Conservation (phyloP, 768 basidiomycete species). For the Suillus sp. region DNA sequence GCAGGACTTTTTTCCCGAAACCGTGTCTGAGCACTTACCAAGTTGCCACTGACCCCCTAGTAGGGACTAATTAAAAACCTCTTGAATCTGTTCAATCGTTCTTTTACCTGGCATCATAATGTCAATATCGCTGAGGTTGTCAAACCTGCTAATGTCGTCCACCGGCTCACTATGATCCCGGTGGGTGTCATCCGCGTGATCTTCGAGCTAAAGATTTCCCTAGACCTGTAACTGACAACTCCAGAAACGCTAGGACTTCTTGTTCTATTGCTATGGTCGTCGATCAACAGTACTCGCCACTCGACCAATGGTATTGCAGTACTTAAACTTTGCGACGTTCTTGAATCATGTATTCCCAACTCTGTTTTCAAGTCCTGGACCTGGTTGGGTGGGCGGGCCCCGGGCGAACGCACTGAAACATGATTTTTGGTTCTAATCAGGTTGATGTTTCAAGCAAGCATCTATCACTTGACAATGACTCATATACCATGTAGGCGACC, state of each 20-base stretch:
- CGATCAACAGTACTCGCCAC: slow-evolving; percentile 58
- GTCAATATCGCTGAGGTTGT: slow-evolving; percentile 61
- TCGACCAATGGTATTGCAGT: slow-evolving; percentile 26
- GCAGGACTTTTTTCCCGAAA: neutral
- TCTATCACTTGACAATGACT: neutral
- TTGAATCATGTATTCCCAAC: slow-evolving; percentile 40
- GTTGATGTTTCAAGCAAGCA: neutral
- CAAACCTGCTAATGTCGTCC: slow-evolving; percentile 55
- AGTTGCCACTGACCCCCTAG: neutral
- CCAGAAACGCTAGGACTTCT: slow-evolving; percentile 55
- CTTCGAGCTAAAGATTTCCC: neutral
- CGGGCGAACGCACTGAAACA: neutral
- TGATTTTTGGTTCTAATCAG: slow-evolving; percentile 20
- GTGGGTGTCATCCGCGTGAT: slow-evolving; percentile 27
- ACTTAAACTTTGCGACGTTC: neutral
- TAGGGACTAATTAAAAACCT: neutral
- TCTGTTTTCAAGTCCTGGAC: slow-evolving; percentile 57
- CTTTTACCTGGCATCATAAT: slow-evolving; percentile 47
- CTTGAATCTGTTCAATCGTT: neutral
- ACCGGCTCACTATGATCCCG: slow-evolving; percentile 60
- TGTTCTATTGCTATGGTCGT: slow-evolving; percentile 61
- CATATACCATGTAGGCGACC: slow-evolving; percentile 53
- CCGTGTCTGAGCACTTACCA: neutral
- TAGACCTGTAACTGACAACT: slow-evolving; percentile 46
- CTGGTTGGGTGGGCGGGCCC: slow-evolving; percentile 43